Conservation (phyloP, 1,284 basidiomycete genomes). For the Cystobasidium sp. region DNA sequence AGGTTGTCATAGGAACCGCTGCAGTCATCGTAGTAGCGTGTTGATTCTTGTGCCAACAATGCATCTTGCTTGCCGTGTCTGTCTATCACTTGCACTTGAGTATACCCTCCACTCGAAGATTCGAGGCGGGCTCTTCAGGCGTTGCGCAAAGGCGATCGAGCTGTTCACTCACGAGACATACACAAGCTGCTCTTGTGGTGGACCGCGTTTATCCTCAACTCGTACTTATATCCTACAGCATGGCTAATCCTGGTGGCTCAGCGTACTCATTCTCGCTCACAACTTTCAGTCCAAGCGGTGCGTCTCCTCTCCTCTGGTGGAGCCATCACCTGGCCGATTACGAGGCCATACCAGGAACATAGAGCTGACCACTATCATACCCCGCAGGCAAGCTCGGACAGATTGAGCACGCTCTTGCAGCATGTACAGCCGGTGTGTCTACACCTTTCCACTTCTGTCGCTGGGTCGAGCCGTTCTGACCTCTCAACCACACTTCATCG, state of each 20-base stretch:
- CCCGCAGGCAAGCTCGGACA: slow-evolving; percentile 72
- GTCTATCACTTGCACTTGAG: no score
- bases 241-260: slow-evolving; percentile 43
- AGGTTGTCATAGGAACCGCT: no score
- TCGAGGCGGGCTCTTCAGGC: no score
- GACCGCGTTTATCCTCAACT: no score
- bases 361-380: slow-evolving; percentile 3
- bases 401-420: slow-evolving; percentile 98
- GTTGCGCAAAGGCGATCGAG: no score
- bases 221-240: no score
- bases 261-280: slow-evolving; percentile 42
- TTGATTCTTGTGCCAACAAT: no score
- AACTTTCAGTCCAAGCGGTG: slow-evolving; percentile 43
- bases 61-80: no score
- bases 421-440: slow-evolving; percentile 66
- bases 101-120: no score
- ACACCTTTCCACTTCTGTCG: slow-evolving; percentile 57
- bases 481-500: slow-evolving; percentile 25
- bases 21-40: no score
- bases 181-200: no score
- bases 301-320: not conserved
- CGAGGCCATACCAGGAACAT: slow-evolving; percentile 18
- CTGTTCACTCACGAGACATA: no score
- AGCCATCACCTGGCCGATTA: not conserved
- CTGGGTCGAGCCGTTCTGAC: not conserved